Evolutionary conservation across 2,329 filamentous ascomycete genomes (phyloP), one percentile per base, ranked within the genome.

Genomic region (Sporothrix pallida): DNA sequence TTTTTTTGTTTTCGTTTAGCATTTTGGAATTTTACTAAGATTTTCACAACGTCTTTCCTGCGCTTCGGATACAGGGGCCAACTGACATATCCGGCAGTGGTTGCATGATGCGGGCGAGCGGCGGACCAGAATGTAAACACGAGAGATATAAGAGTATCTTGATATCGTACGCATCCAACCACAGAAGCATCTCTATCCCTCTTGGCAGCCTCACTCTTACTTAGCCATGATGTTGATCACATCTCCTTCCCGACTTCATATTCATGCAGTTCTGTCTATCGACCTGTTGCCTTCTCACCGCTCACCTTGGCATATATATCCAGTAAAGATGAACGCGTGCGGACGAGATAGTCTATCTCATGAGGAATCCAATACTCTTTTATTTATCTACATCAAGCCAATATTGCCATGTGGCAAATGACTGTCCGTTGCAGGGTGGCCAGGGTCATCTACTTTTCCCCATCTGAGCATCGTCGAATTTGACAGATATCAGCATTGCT

Each of bases 341-440:
- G 26, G 26, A 8, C n/a, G 56, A 60, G 56, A 60, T 60, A 37
- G 26, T 37, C 12, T 13, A 60, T 60, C 26, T 6, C 26, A 17
- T n/a, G 26, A 37, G 26, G 26, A 60, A 60, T 60, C 4, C 20
- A 60, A 13, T 60, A 26, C 10, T 56, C 48, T 3, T 37, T 52
- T 17, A 6, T 52, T 52, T n/a, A 17, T 52, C 48, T 52, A 17
- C 48, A 17, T 52, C 13, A 8, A 52, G 48, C 15, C 56, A 58
- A 31, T 58, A 60, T 37, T 37, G 56, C 56, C 56, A 60, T 60
- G 56, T 60, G 56, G 56, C 56, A 60, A 60, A 60, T 15, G 37
- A 60, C 12, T 13, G 8, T 3, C 13, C 56, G 20, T n/a, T 12
- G n/a, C 9, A 20, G 52, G n/a, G 10, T 10, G 8, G 13, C 52